Evolutionary conservation across 768 basidiomycete species (phyloP), one percentile per base, ranked within the genome.

Genomic region (Mycena maculata): DNA sequence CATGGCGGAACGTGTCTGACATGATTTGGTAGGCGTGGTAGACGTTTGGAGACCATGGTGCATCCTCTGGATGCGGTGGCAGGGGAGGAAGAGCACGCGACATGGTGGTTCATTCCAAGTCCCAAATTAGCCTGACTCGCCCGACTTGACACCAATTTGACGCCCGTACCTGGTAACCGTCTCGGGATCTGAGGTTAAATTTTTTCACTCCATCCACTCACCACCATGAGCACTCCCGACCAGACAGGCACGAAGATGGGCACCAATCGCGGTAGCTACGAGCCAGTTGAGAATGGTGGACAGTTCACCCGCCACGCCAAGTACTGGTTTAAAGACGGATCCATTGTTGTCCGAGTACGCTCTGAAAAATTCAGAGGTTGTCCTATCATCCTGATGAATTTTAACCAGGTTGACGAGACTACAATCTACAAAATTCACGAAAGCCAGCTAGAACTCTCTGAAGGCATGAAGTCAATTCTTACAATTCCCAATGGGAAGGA

Each of bases 11-110:
- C 4, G 48, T 58, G 3, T 42, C 16, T 1, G 15, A 0, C 11
- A 65, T 22, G 8, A 3, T 1, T 3, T 45, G n/a, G 20, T 42
- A 53, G 2, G 63, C 63, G 4, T 64, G 7, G 10, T 64, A 41
- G 1, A 64, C 49, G 18, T 50, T 57, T 4, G 56, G 63, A 1
- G 63, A 65, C 63, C 63, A 65, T 18, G 22, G 56, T 10, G 23
- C 10, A 6, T 36, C 18, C 1, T 5, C 39, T 2, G 47, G 56
- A 20, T 8, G 48, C 27, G 20, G 54, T 3, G 63, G 63, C 11
- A 59, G 63, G 0, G 54, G 56, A 27, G 63, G 63, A 0, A 65
- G 49, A 4, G 30, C 6, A 16, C 33, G 62, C 53, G 31, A 36
- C 59, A 60, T 60, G 59, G 59, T 49, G n/a, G 59, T 30, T 49